Base-by-base conservation (phyloP, 805 yeast genomes). In the Starmera dryadoides region DNA sequence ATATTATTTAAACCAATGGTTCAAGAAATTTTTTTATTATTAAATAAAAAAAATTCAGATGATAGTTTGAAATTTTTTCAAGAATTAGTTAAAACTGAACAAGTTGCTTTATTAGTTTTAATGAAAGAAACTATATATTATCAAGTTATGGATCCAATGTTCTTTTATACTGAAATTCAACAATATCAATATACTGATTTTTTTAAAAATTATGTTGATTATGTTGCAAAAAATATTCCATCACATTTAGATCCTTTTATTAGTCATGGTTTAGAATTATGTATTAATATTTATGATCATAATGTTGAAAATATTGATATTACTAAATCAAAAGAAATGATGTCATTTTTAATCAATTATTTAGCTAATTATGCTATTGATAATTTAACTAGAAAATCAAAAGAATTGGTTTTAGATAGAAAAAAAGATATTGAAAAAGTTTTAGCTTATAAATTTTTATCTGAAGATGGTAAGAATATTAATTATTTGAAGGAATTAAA, bases 291-390 rank as follows among this genome's bases (percentile, higher is more conserved):
- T 21, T 17, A 33, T 15, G 2, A 6, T 2, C 26, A 20, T 33
- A 11, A 6, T 6, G 10, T 6, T 4, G 3, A 7, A 5, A 6
- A 17, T 4, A 10, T 33, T 20, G 35, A 14, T 28, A 28, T 28
- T 15, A 28, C 30, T 6, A 28, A 30, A 2, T 14, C 43, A 11
- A 46, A 45, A 17, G 46, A 43, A 33, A 37, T 38, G 0, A 12
- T n/a, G 4, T 9, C 10, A 3, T 18, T 46, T 7, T n/a, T 47
- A 21, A 39, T 38, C 26, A 43, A 41, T 12, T 44, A 38, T 36
- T 34, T 48, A 21, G n/a, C 31, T 2, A 35, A 40, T 8, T 6
- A 8, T 8, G 21, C n/a, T 10, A 17, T 17, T 11, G 10, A 17
- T 10, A 20, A 30, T 18, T 16, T 10, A 9, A 6, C 15, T 2